These are phyloP conservation scores for Phycomyces nitens DNA, from an alignment of 192 early-diverging fungal genomes.

Conservation along the genomic window DNA sequence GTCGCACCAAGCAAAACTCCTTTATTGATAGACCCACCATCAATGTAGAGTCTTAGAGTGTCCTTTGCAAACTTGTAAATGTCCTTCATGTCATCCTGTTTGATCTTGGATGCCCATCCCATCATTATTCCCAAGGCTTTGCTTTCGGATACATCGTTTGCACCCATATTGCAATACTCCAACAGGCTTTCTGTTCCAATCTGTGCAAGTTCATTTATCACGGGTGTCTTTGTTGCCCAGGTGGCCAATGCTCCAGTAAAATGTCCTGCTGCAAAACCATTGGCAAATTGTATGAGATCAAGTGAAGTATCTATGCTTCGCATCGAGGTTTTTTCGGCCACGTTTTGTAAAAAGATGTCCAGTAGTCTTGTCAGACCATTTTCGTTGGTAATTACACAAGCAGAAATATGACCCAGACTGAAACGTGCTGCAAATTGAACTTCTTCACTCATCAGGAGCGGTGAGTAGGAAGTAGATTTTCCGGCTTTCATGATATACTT, in stretches of 20 bases:
- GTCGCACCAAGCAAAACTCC: slow-evolving; percentile 14
- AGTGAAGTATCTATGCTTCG: slow-evolving; percentile 19
- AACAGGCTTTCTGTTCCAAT: not conserved
- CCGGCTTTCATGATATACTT: slow-evolving; percentile 12
- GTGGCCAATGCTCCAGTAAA: slow-evolving; percentile 1
- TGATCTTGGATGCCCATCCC: slow-evolving; percentile 24
- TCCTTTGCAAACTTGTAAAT: slow-evolving; percentile 5
- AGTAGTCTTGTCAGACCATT: slow-evolving; percentile 1
- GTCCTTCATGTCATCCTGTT: slow-evolving; percentile 4
- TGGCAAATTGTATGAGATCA: slow-evolving; percentile 20
- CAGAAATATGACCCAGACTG: slow-evolving; percentile 22
- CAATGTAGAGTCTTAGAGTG: not conserved
- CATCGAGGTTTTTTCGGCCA: not conserved
- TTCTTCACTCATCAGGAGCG: slow-evolving; percentile 30
- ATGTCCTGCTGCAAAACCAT: slow-evolving; percentile 22
- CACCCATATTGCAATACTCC: not conserved
- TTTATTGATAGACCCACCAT: not conserved
- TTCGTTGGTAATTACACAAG: slow-evolving; percentile 29
- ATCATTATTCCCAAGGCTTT: slow-evolving; percentile 23
- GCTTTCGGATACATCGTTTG: slow-evolving; percentile 9
- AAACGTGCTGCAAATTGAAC: slow-evolving; percentile 31
- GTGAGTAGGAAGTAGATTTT: slow-evolving; percentile 5
- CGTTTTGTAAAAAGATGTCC: not conserved
- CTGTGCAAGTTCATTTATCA: not conserved
- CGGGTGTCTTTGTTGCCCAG: slow-evolving; percentile 19